A percentile compares a stretch with the other conserved stretches of the same genome.
Conservation (phyloP, 345 rosid species). For the Eucalyptus cloeziana region DNA sequence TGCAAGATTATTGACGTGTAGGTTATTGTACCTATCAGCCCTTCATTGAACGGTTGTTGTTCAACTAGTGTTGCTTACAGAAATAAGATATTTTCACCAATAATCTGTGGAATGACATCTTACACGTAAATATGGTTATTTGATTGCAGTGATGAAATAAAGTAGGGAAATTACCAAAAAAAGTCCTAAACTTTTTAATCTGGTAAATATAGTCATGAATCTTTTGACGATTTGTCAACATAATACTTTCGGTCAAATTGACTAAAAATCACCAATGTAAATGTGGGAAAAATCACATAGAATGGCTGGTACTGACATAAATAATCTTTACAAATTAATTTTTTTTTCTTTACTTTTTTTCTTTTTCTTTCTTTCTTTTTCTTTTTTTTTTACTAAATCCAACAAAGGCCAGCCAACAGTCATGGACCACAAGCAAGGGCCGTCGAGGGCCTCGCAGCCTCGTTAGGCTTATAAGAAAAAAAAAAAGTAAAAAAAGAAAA, state of each 20-base stretch:
- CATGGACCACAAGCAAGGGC: too few relatives aligned
- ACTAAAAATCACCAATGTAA: too few relatives aligned
- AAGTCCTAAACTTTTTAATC: too few relatives aligned
- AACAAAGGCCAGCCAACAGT: not conserved
- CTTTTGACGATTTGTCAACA: too few relatives aligned
- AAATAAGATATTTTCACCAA: not conserved
- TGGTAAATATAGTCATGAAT: too few relatives aligned
- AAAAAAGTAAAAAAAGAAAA: too few relatives aligned
- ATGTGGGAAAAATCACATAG: too few relatives aligned
- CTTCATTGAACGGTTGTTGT: not conserved
- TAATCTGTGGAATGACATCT: not conserved
- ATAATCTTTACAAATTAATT: too few relatives aligned
- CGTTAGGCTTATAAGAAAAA: not conserved
- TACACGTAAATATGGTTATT: not conserved
- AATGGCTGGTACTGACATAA: accelerated
- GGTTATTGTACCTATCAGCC: not conserved
- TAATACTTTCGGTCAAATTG: too few relatives aligned
- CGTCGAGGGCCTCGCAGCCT: not conserved
- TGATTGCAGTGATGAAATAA: not conserved
- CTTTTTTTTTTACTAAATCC: not conserved
- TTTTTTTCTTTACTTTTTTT: too few relatives aligned
- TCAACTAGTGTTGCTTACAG: not conserved
- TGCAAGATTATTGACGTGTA: not conserved
- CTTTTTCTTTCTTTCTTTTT: accelerated
- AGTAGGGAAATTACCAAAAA: too few relatives aligned